These are phyloP conservation scores for Jamesozyma spencerorum DNA, from an alignment of 805 yeast species.

Conservation along the genomic window DNA sequence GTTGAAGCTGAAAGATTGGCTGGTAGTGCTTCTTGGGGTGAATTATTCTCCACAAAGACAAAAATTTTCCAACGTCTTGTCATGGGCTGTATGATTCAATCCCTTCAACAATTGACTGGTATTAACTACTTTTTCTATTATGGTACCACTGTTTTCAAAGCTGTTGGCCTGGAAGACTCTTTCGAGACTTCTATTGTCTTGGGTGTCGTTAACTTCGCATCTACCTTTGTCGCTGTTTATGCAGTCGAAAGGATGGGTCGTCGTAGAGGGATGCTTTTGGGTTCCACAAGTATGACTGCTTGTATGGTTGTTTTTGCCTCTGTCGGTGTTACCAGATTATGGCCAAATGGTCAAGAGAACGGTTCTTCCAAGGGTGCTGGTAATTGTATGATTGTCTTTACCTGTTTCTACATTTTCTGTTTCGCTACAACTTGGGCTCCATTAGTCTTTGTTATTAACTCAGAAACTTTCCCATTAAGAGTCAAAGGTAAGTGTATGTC, in stretches of 20 bases:
- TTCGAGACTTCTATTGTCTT: conserved; percentile 49
- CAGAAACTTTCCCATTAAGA: neutral
- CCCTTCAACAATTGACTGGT: conserved; percentile 52
- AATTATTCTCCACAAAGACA: conserved; percentile 57
- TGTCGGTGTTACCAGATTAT: conserved; percentile 42
- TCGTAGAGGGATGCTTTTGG: conserved; percentile 39
- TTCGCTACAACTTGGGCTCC: neutral
- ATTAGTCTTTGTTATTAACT: neutral
- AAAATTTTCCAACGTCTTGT: conserved; percentile 39
- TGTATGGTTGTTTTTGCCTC: conserved; percentile 45
- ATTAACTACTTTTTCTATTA: conserved; percentile 60
- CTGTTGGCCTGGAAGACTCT: conserved; percentile 51
- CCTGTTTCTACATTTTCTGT: neutral
- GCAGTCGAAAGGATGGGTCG: conserved; percentile 49
- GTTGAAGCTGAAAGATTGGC: conserved; percentile 50
- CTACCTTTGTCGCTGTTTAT: conserved; percentile 43
- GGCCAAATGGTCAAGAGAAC: conserved; percentile 19
- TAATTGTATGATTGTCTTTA: neutral
- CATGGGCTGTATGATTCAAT: conserved; percentile 47
- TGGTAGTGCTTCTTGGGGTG: conserved; percentile 58
- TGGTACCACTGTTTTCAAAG: conserved; percentile 52
- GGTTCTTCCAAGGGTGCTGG: neutral
- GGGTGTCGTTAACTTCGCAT: conserved; percentile 52
- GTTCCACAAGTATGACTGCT: conserved; percentile 41
- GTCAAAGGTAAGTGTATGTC: neutral